These are phyloP conservation scores for Raffaelea deltoideospora DNA, from an alignment of 2,329 filamentous ascomycete genomes.

Conservation along the genomic window DNA sequence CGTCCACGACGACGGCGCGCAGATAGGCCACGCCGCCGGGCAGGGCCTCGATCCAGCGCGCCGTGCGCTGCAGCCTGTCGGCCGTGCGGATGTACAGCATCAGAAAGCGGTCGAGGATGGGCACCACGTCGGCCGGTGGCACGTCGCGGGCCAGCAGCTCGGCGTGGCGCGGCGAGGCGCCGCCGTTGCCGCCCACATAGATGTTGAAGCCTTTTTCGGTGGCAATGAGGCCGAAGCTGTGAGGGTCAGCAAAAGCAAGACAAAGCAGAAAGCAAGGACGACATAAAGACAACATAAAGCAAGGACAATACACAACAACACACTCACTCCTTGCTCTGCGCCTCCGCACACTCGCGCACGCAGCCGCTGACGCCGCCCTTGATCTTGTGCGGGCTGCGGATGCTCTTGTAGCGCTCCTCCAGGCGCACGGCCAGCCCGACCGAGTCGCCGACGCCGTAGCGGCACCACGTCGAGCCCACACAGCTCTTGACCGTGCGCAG, in stretches of 20 bases:
- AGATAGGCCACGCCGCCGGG: constrained; percentile 77
- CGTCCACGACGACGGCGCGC: constrained; percentile 65
- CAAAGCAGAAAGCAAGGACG: constrained; percentile 5
- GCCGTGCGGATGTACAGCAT: constrained; percentile 91
- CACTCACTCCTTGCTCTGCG: constrained; percentile 73
- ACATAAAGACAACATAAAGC: neutral
- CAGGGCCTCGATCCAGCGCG: constrained; percentile 71
- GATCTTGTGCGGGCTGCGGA: constrained; percentile 78
- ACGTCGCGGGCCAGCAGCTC: constrained; percentile 80
- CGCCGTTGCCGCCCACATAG: constrained; percentile 80
- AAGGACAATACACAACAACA: neutral
- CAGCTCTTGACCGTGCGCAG: constrained; percentile 83
- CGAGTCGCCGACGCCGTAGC: constrained; percentile 77
- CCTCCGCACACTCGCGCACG: constrained; percentile 84
- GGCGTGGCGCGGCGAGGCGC: constrained; percentile 67
- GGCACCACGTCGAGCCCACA: constrained; percentile 82
- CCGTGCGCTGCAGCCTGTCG: constrained; percentile 78
- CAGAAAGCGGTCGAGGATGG: constrained; percentile 75
- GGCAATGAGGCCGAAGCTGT: constrained; percentile 73
- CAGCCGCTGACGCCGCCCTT: constrained; percentile 85
- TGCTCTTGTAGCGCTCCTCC: constrained; percentile 84
- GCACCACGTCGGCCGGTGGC: constrained; percentile 63
- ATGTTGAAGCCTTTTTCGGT: constrained; percentile 91
- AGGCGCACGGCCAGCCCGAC: constrained; percentile 80
- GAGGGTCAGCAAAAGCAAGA: too few relatives aligned